phyloP scores from a whole-genome alignment of 1,139 yeast genomes.

The Diutina siamensis region DNA sequence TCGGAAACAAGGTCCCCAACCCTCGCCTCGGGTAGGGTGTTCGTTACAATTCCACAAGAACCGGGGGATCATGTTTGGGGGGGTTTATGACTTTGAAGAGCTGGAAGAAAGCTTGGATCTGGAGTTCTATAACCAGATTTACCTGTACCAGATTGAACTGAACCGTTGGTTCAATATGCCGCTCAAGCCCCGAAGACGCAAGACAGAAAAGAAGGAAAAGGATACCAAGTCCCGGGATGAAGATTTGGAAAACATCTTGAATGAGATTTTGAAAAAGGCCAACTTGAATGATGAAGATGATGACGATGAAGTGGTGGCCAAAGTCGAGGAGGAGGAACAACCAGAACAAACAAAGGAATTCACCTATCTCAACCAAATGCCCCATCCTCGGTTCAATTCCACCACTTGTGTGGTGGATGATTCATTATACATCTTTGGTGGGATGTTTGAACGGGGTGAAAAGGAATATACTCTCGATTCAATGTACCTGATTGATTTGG shows the following conservation, averaged over 20 bases:
- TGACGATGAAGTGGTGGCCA: conserved; percentile 29
- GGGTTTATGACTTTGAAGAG: conserved; percentile 90
- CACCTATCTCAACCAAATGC: conserved; percentile 50
- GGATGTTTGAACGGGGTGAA: conserved; percentile 82
- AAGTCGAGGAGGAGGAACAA: conserved; percentile 13
- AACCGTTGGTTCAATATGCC: conserved; percentile 81
- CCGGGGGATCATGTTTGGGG: conserved; percentile 89
- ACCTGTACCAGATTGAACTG: conserved; percentile 73
- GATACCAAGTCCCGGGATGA: conserved; percentile 46
- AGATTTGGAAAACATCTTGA: conserved; percentile 73
- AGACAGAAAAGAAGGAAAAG: conserved; percentile 29
- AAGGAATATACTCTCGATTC: conserved; percentile 77
- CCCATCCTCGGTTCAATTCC: conserved; percentile 86
- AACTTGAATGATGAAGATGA: conserved; percentile 53
- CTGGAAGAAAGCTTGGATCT: conserved; percentile 88
- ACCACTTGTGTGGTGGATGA: conserved; percentile 82
- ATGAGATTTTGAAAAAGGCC: conserved; percentile 61
- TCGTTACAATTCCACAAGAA: conserved; percentile 83
- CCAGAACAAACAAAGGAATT: conserved; percentile 35
- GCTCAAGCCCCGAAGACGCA: conserved; percentile 52
- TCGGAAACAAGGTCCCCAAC: conserved; percentile 79
- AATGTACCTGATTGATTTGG: conserved; percentile 75
- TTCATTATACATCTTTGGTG: conserved; percentile 77
- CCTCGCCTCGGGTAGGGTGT: conserved; percentile 91
- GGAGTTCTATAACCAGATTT: conserved; percentile 68